Percentiles rank a stretch among this genome's conserved stretches.
Evolutionary conservation across 148 eudicot genomes (phyloP).

Genomic region (Fagopyrum tataricum): DNA sequence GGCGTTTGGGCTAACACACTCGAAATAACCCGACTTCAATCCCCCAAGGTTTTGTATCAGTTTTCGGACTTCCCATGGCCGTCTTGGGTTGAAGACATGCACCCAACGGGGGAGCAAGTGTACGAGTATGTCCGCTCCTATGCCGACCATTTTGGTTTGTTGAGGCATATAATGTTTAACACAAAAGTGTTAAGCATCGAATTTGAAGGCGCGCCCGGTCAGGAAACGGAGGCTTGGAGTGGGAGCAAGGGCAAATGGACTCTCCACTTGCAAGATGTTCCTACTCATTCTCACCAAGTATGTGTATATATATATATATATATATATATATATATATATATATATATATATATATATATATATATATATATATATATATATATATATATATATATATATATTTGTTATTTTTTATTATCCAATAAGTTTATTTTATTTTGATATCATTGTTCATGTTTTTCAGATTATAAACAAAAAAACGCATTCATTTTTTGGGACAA

Average conservation of each 20-base stretch:
- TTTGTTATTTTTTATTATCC: too few relatives aligned
- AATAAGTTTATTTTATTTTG: too few relatives aligned
- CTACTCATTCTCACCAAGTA: slow-evolving; percentile 31
- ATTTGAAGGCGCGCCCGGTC: slow-evolving; percentile 36
- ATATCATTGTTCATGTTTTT: too few relatives aligned
- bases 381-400: too few relatives aligned
- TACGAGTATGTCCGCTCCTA: slow-evolving; percentile 50
- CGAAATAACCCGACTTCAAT: slow-evolving; percentile 58
- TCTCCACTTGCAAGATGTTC: slow-evolving; percentile 27
- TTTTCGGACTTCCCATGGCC: slow-evolving; percentile 87
- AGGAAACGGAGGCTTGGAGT: slow-evolving; percentile 23
- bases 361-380: too few relatives aligned
- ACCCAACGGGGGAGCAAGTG: slow-evolving; percentile 41
- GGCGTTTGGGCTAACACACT: slow-evolving; percentile 74
- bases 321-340: not conserved
- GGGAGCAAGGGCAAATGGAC: slow-evolving; percentile 48
- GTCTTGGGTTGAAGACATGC: slow-evolving; percentile 23
- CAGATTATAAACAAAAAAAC: too few relatives aligned
- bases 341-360: too few relatives aligned
- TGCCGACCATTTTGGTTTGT: slow-evolving; percentile 46
- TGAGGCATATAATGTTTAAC: slow-evolving; percentile 34
- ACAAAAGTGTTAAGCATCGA: slow-evolving; percentile 37
- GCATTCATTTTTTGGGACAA: too few relatives aligned
- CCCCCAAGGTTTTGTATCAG: slow-evolving; percentile 39
- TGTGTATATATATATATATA: not conserved